A percentile compares a stretch with the other conserved stretches of the same genome.
Evolutionary conservation across 169 alveolate genomes (phyloP).

Genomic region (Babesia gibsoni): DNA sequence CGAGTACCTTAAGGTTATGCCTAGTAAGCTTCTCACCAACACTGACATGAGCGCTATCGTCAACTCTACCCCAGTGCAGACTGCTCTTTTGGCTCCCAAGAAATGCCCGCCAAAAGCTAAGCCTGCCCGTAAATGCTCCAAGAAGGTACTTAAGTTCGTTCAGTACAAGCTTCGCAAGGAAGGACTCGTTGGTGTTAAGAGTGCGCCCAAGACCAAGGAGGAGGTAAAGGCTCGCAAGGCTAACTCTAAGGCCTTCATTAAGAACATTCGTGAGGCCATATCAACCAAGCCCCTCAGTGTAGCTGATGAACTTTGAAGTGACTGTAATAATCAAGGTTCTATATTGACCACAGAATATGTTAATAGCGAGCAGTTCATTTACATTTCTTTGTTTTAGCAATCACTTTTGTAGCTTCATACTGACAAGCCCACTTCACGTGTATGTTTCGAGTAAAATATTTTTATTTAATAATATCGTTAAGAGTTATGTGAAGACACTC

Average conservation of each 20-base stretch:
- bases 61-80: slow-evolving; percentile 94
- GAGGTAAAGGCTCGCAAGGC: slow-evolving; percentile 29
- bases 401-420: no score
- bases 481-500: no score
- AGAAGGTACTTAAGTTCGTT: slow-evolving; percentile 37
- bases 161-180: slow-evolving; percentile 10
- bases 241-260: slow-evolving; percentile 38
- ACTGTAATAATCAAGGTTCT: no score
- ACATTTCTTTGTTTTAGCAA: no score
- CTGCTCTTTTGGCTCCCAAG: slow-evolving; percentile 26
- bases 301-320: background rate
- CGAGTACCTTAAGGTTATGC: slow-evolving; percentile 18
- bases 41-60: slow-evolving; percentile 94
- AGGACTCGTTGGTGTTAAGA: slow-evolving; percentile 1
- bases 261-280: slow-evolving; percentile 18
- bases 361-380: no score
- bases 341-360: no score
- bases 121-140: slow-evolving; percentile 16
- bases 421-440: no score
- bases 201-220: slow-evolving; percentile 20
- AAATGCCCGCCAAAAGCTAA: background rate
- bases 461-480: no score
- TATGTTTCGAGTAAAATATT: no score
- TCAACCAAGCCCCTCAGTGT: slow-evolving; percentile 27
- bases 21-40: slow-evolving; percentile 61